phyloP scores from a whole-genome alignment of 2,329 filamentous ascomycete species.

The Fusarium acutatum region DNA sequence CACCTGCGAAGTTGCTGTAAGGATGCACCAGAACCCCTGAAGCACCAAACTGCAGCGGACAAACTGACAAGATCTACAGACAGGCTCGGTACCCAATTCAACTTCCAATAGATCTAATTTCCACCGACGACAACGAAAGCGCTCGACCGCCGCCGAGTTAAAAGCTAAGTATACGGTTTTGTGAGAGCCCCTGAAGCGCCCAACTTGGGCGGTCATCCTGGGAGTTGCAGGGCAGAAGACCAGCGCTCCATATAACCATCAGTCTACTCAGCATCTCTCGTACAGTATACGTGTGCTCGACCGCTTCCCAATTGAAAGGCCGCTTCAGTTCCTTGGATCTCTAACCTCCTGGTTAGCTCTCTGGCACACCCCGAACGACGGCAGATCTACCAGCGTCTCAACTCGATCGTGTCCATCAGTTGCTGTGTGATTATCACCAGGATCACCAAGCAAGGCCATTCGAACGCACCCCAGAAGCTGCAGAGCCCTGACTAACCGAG shows the following conservation, averaged over 20 bases:
- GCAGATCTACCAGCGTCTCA: neutral
- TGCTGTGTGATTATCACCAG: too few relatives aligned
- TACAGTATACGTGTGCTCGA: neutral
- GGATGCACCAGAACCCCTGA: neutral
- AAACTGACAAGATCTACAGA: neutral
- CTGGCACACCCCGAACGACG: neutral
- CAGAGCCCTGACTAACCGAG: neutral
- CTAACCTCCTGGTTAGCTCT: neutral
- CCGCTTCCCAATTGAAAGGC: neutral
- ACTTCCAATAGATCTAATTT: neutral
- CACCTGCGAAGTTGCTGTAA: neutral
- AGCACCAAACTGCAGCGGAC: neutral
- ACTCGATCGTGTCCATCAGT: neutral
- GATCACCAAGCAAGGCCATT: rapidly evolving
- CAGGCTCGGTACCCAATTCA: neutral
- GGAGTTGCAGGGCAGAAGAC: neutral
- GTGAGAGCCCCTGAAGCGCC: neutral
- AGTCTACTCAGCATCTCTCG: neutral
- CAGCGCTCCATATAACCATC: neutral
- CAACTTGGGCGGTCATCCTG: neutral
- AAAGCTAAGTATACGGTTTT: neutral
- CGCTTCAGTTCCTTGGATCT: neutral
- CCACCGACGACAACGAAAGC: too few relatives aligned
- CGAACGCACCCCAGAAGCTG: neutral
- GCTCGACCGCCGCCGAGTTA: neutral